Conservation (phyloP, 768 basidiomycete genomes). For the Amanita jacksonii region DNA sequence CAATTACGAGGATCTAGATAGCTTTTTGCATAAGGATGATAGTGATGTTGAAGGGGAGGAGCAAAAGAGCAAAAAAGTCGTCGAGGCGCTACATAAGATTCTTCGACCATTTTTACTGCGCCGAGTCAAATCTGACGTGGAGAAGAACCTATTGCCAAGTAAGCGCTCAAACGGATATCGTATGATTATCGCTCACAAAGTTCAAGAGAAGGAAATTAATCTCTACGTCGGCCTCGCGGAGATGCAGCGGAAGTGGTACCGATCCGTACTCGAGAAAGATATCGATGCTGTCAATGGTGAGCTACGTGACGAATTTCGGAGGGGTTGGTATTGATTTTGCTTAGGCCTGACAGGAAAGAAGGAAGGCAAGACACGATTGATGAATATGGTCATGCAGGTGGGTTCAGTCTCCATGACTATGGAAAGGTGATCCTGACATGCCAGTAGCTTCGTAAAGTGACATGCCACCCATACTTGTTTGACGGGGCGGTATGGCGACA, state of each 20-base stretch:
- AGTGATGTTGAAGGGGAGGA: conserved; percentile 57
- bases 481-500: conserved; percentile 77
- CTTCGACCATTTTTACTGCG: conserved; percentile 89
- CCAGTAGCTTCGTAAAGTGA: conserved; percentile 66
- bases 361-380: conserved; percentile 92
- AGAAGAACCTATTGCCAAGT: conserved; percentile 93
- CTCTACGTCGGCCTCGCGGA: conserved; percentile 95
- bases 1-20: conserved; percentile 84
- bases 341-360: conserved; percentile 90
- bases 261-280: conserved; percentile 91
- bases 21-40: conserved; percentile 88
- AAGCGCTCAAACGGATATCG: conserved; percentile 5
- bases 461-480: conserved; percentile 87
- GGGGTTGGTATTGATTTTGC: background rate
- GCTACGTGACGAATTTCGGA: conserved; percentile 11
- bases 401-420: background rate
- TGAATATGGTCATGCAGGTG: conserved; percentile 99
- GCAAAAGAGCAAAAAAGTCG: conserved; percentile 84
- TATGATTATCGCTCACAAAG: conserved; percentile 18
- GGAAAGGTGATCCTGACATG: background rate
- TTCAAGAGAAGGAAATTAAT: conserved; percentile 99
- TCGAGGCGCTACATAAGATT: conserved; percentile 96
- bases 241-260: conserved; percentile 98
- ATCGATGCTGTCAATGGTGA: conserved; percentile 95
- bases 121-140: conserved; percentile 93